Conservation (phyloP, 2,329 filamentous ascomycete genomes). For the Calonectria hawksworthii region DNA sequence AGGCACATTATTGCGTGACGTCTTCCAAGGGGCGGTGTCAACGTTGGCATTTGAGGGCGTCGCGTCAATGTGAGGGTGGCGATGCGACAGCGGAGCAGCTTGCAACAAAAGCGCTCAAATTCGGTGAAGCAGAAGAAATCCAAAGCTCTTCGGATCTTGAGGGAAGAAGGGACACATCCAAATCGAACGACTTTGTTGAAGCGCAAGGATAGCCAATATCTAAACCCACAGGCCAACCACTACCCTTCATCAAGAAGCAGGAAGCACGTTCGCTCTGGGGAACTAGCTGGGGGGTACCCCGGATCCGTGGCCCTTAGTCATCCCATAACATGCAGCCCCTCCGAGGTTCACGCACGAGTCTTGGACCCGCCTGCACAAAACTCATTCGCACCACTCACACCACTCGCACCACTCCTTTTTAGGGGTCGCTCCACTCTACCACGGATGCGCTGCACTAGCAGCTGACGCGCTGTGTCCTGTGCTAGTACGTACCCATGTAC, state of each 20-base stretch:
- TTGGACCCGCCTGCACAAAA: background rate
- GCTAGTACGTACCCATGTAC: background rate
- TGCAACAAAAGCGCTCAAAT: too few relatives aligned
- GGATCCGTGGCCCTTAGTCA: constrained; percentile 24
- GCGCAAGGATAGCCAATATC: constrained; percentile 33
- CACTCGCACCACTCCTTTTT: background rate
- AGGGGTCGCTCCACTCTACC: background rate
- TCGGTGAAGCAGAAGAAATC: background rate
- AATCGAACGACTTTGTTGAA: constrained; percentile 34
- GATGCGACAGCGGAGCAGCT: constrained; percentile 1
- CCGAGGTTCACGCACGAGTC: constrained; percentile 15
- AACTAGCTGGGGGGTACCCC: constrained; percentile 17
- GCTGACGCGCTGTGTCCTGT: background rate
- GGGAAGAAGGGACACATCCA: constrained; percentile 16
- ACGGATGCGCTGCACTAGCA: background rate
- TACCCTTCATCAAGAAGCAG: constrained; percentile 26
- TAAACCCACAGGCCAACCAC: constrained; percentile 27
- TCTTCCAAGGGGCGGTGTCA: constrained; percentile 19
- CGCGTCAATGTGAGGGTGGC: constrained; percentile 19
- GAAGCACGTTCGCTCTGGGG: constrained; percentile 24
- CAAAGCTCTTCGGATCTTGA: background rate
- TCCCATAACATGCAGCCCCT: background rate
- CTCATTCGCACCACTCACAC: background rate
- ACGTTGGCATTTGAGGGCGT: background rate
- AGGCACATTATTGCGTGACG: constrained; percentile 41